These are phyloP conservation scores for Thozetella sp. DNA, from an alignment of 495 filamentous ascomycete species.

Conservation along the genomic window DNA sequence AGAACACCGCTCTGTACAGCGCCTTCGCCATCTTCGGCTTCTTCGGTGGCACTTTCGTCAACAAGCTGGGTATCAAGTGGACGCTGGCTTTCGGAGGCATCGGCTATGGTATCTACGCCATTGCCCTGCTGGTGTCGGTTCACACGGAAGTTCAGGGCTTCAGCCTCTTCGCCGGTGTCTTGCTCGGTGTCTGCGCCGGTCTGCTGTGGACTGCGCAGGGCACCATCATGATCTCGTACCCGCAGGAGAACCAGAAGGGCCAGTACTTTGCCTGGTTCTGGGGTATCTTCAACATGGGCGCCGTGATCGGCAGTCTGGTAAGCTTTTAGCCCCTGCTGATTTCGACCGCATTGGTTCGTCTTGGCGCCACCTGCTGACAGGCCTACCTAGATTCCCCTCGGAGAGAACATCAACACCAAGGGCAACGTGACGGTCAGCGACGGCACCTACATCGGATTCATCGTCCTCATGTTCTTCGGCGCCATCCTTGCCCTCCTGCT, in stretches of 20 bases:
- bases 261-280: conserved; percentile 54
- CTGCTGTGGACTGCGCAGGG: conserved; percentile 54
- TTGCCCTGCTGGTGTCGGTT: conserved; percentile 53
- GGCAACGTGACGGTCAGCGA: conserved; percentile 40
- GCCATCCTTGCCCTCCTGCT: conserved; percentile 39
- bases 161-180: conserved; percentile 34
- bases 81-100: conserved; percentile 74
- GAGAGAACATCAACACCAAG: conserved; percentile 39
- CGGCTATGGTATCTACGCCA: conserved; percentile 76
- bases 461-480: conserved; percentile 48
- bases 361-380: neutral
- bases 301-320: conserved; percentile 49
- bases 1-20: conserved; percentile 44
- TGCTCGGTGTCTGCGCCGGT: conserved; percentile 50
- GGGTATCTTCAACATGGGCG: conserved; percentile 56
- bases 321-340: too few species aligned
- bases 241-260: conserved; percentile 46
- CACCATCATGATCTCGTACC: conserved; percentile 57
- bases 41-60: conserved; percentile 71
- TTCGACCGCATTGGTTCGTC: neutral
- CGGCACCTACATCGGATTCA: conserved; percentile 54
- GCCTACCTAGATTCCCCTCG: conserved; percentile 15
- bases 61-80: conserved; percentile 65
- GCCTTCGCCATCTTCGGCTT: conserved; percentile 80
- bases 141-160: neutral